phyloP scores from a whole-genome alignment of 495 filamentous ascomycete genomes.

The Sphaerosporella brunnea region DNA sequence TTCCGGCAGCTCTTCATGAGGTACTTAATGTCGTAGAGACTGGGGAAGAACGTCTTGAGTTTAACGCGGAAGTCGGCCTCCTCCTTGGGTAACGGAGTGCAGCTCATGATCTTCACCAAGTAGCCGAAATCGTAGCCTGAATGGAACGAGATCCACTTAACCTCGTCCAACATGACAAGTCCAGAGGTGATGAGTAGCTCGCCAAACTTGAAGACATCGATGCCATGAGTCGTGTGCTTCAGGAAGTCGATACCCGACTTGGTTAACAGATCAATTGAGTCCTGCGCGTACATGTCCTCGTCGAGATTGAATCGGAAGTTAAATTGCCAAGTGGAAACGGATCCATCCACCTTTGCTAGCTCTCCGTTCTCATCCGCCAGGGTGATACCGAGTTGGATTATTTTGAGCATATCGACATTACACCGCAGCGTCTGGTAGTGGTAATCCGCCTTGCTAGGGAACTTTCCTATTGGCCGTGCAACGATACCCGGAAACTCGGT shows the following conservation, averaged over 20 bases:
- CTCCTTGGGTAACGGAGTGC: constrained; percentile 61
- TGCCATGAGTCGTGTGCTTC: constrained; percentile 68
- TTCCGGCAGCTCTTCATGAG: constrained; percentile 50
- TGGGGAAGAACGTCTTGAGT: constrained; percentile 80
- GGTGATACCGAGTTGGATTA: constrained; percentile 91
- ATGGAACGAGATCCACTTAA: constrained; percentile 93
- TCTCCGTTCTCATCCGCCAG: constrained; percentile 79
- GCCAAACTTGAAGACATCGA: constrained; percentile 75
- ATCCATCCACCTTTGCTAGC: constrained; percentile 42
- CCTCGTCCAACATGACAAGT: constrained; percentile 68
- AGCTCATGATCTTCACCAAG: constrained; percentile 76
- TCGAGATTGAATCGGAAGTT: constrained; percentile 93
- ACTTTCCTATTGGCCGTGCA: constrained; percentile 81
- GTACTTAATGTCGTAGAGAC: constrained; percentile 89
- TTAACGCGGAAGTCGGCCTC: constrained; percentile 71
- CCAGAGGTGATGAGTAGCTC: constrained; percentile 79
- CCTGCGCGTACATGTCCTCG: constrained; percentile 89
- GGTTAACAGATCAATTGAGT: constrained; percentile 72
- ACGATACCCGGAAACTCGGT: constrained; percentile 96
- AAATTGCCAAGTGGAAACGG: constrained; percentile 88
- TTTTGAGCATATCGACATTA: constrained; percentile 90
- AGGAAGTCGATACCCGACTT: constrained; percentile 78
- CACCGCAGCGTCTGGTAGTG: constrained; percentile 95
- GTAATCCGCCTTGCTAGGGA: constrained; percentile 86
- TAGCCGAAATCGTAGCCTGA: constrained; percentile 99